Conservation (phyloP, 2,329 filamentous ascomycete species). For the Kalmusia sp. region DNA sequence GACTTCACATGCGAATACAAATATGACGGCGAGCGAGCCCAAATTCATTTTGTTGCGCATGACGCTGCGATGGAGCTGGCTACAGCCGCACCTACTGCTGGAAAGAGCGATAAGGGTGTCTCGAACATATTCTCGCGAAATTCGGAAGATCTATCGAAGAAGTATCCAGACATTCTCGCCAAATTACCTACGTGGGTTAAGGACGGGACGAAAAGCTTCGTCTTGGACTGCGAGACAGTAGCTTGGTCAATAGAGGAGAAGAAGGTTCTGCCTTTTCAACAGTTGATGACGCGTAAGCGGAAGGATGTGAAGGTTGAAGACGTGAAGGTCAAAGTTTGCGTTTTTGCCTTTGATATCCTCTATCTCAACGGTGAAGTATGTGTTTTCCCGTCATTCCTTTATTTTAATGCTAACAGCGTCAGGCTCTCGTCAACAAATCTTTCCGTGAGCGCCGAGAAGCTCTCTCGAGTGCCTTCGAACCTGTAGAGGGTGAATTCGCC, state of each 20-base stretch:
- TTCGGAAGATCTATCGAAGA: constrained; percentile 95
- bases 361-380: constrained; percentile 85
- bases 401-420: constrained; percentile 24
- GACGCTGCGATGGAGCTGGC: constrained; percentile 75
- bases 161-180: constrained; percentile 93
- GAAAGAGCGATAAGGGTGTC: constrained; percentile 75
- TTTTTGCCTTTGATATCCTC: constrained; percentile 94
- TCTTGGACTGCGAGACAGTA: constrained; percentile 97
- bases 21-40: constrained; percentile 97
- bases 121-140: constrained; percentile 97
- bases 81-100: constrained; percentile 62
- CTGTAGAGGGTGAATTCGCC: constrained; percentile 86
- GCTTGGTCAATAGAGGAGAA: constrained; percentile 96
- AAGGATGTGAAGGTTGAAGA: constrained; percentile 97
- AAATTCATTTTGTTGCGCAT: constrained; percentile 95
- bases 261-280: constrained; percentile 96
- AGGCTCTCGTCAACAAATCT: constrained; percentile 82
- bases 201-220: constrained; percentile 88
- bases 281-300: constrained; percentile 96
- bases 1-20: constrained; percentile 99
- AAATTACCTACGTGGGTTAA: constrained; percentile 92
- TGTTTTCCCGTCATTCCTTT: background rate
- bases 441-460: constrained; percentile 83
- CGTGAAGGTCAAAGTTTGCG: constrained; percentile 94
- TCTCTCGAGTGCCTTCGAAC: constrained; percentile 74